These are phyloP conservation scores for Pyrenophora graminea DNA, from an alignment of 2,329 filamentous ascomycete genomes.

Conservation along the genomic window DNA sequence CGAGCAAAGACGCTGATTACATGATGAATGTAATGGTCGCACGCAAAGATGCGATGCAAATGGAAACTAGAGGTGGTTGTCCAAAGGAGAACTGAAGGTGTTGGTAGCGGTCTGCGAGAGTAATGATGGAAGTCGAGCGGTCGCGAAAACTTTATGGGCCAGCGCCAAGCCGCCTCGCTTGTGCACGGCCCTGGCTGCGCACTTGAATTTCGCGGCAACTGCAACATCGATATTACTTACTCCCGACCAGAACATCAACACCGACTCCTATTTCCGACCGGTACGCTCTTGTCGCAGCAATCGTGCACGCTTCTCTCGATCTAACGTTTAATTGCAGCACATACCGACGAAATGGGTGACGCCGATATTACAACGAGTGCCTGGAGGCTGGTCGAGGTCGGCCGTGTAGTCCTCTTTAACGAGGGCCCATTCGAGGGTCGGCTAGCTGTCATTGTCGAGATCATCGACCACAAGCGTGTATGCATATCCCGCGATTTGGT, in stretches of 20 bases:
- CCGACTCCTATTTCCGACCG: conserved; percentile 46
- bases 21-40: not conserved
- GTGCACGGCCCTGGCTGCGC: conserved; percentile 12
- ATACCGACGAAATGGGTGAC: conserved; percentile 53
- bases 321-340: conserved; percentile 39
- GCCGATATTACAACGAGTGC: conserved; percentile 53
- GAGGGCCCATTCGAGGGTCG: conserved; percentile 79
- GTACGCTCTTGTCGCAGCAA: conserved; percentile 40
- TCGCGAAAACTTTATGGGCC: conserved; percentile 21
- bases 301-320: conserved; percentile 23
- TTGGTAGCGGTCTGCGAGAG: conserved; percentile 1
- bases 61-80: not conserved
- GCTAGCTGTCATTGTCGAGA: conserved; percentile 95
- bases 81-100: not conserved
- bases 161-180: conserved; percentile 17
- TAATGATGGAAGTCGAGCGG: conserved; percentile 13
- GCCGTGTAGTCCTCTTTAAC: conserved; percentile 93
- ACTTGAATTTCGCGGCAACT: conserved; percentile 20
- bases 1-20: not conserved
- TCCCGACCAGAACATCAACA: conserved; percentile 38
- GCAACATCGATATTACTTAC: conserved; percentile 25
- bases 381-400: conserved; percentile 95
- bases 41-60: not conserved
- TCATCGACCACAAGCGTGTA: conserved; percentile 99
- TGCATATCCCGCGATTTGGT: conserved; percentile 53